Evolutionary conservation across 441 rosid species (phyloP).

Genomic region (Syzygium syzygioides): DNA sequence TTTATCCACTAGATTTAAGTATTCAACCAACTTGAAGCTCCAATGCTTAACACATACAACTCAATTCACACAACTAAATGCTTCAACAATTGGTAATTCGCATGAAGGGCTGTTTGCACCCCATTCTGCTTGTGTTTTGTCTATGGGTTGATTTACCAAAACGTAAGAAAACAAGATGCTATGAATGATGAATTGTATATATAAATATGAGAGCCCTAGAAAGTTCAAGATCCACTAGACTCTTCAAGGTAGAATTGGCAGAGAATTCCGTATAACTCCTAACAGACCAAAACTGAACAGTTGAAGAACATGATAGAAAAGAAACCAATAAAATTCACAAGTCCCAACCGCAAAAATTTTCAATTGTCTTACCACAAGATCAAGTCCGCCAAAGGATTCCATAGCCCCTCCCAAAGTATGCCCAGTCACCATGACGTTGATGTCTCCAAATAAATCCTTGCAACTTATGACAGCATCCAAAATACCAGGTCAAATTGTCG

Average conservation of each 20-base stretch:
- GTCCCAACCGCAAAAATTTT: not conserved
- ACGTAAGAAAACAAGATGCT: not conserved
- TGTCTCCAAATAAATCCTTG: constrained; percentile 43
- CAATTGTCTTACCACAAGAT: constrained; percentile 33
- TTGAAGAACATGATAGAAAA: not conserved
- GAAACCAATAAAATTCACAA: not conserved
- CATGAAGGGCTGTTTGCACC: not conserved
- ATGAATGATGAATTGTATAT: too few species aligned
- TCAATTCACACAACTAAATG: not conserved
- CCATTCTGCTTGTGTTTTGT: not conserved
- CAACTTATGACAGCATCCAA: not conserved
- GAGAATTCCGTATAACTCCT: not conserved
- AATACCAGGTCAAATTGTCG: constrained; percentile 58
- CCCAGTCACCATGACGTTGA: constrained; percentile 32
- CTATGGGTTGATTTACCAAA: not conserved
- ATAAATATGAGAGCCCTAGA: not conserved
- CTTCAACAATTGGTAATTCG: not conserved
- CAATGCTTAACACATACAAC: not conserved
- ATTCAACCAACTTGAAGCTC: not conserved
- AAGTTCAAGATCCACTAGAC: not conserved
- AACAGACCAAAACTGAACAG: not conserved
- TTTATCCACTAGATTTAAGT: not conserved
- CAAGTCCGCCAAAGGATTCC: constrained; percentile 28
- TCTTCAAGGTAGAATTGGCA: not conserved
- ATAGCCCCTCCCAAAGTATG: constrained; percentile 98